phyloP scores from a whole-genome alignment of 305 asterid species.

The Salvia sclarea region DNA sequence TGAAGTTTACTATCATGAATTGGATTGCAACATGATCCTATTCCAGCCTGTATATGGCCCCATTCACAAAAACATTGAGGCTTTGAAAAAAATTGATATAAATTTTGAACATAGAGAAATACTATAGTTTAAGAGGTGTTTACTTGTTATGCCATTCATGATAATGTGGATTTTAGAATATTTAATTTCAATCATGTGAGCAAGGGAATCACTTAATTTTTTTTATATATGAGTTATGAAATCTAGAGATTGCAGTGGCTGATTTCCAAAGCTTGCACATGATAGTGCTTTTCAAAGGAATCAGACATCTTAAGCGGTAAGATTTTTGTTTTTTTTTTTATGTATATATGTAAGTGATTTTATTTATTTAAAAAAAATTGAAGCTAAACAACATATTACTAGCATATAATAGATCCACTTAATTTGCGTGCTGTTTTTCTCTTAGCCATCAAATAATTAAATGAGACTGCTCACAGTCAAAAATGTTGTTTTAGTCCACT shows the following conservation, averaged over 20 bases:
- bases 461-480: neutral
- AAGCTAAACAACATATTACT: neutral
- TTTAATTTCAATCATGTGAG: conserved; percentile 26
- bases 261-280: conserved; percentile 28
- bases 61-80: neutral
- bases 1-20: conserved; percentile 16
- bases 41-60: conserved; percentile 41
- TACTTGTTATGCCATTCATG: conserved; percentile 6
- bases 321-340: too few relatives aligned
- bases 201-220: conserved; percentile 26
- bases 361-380: too few relatives aligned
- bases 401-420: too few relatives aligned
- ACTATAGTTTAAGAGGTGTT: neutral
- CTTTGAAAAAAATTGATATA: neutral
- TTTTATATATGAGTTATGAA: neutral
- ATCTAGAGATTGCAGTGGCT: neutral
- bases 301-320: neutral
- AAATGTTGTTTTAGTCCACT: neutral
- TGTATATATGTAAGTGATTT: too few relatives aligned
- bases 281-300: conserved; percentile 15
- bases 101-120: neutral
- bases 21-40: conserved; percentile 40
- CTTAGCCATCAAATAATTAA: too few relatives aligned
- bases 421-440: too few relatives aligned
- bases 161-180: neutral